Percentiles rank a stretch among this genome's conserved stretches.
Evolutionary conservation across 2,329 filamentous ascomycete species (phyloP).

Genomic region (Colletotrichum filicis): DNA sequence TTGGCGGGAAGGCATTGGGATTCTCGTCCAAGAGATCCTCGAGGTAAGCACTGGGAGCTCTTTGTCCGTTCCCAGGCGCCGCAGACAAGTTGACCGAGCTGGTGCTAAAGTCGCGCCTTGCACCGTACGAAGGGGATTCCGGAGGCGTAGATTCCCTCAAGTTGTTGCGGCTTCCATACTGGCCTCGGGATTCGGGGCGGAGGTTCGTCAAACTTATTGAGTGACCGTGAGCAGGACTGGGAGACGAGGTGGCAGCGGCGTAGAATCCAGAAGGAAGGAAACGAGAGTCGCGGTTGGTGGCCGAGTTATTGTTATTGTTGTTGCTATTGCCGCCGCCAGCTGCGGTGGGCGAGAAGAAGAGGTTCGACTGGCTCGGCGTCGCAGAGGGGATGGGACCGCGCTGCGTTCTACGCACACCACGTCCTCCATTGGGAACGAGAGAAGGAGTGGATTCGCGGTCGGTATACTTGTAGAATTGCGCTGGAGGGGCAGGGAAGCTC

Average conservation of each 20-base stretch:
- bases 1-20: slow-evolving; percentile 60
- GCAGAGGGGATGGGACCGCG: slow-evolving; percentile 64
- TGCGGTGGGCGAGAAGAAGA: slow-evolving; percentile 97
- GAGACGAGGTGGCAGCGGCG: slow-evolving; percentile 71
- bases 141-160: slow-evolving; percentile 66
- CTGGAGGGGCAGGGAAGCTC: slow-evolving; percentile 66
- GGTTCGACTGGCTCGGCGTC: slow-evolving; percentile 72
- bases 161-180: slow-evolving; percentile 52
- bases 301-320: slow-evolving; percentile 61
- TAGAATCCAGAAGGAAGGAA: slow-evolving; percentile 95
- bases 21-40: slow-evolving; percentile 90
- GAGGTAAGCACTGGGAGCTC: slow-evolving; percentile 88
- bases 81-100: slow-evolving; percentile 76
- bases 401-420: slow-evolving; percentile 61
- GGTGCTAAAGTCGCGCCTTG: slow-evolving; percentile 64
- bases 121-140: slow-evolving; percentile 68
- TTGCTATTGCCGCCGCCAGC: slow-evolving; percentile 68
- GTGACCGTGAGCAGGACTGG: slow-evolving; percentile 56
- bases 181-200: slow-evolving; percentile 67
- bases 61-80: slow-evolving; percentile 66
- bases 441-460: slow-evolving; percentile 68
- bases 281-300: slow-evolving; percentile 69
- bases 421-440: slow-evolving; percentile 58
- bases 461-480: slow-evolving; percentile 73
- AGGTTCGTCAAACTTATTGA: slow-evolving; percentile 72